Percentiles rank a stretch among this genome's conserved stretches.
Conservation (phyloP, 768 basidiomycete genomes). For the Amanita muscaria region DNA sequence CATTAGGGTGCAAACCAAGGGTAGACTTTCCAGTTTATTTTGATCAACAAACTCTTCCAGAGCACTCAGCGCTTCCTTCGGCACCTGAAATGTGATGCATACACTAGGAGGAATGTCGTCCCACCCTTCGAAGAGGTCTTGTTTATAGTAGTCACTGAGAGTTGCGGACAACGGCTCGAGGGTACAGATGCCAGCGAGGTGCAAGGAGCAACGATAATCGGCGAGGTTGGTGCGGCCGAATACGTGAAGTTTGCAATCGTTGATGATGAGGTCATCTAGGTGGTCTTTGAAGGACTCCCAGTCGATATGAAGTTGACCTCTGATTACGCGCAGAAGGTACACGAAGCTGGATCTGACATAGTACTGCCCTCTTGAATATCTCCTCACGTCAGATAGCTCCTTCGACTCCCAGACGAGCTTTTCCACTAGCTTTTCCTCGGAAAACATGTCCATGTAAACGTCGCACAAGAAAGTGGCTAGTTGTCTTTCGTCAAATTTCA, state of each 20-base stretch:
- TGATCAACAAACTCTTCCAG: conserved; percentile 23
- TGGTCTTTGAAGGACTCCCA: conserved; percentile 36
- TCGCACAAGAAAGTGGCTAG: conserved; percentile 31
- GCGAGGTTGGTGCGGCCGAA: conserved; percentile 25
- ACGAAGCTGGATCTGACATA: conserved; percentile 44
- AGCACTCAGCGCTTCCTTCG: conserved; percentile 20
- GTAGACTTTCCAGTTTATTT: conserved; percentile 12
- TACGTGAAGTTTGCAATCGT: conserved; percentile 16
- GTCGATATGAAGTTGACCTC: conserved; percentile 23
- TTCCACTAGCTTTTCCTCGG: conserved; percentile 24
- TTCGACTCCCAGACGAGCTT: conserved; percentile 8
- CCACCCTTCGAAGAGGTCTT: conserved; percentile 25
- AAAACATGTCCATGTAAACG: conserved; percentile 37
- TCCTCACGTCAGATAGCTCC: conserved; percentile 15
- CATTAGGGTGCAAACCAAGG: conserved; percentile 8
- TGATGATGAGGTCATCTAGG: conserved; percentile 20
- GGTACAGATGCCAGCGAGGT: conserved; percentile 21
- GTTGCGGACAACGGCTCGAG: conserved; percentile 6
- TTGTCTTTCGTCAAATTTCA: conserved; percentile 19
- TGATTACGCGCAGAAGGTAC: conserved; percentile 32
- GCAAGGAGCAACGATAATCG: conserved; percentile 30
- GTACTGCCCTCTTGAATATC: conserved; percentile 22
- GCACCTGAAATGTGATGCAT: conserved; percentile 27
- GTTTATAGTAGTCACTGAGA: conserved; percentile 3
- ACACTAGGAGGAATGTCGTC: conserved; percentile 28